Percentiles rank a stretch among this genome's conserved stretches.
These are phyloP conservation scores for Ganoderma lingzhi DNA, from an alignment of 1,284 basidiomycete genomes.

Conservation along the genomic window DNA sequence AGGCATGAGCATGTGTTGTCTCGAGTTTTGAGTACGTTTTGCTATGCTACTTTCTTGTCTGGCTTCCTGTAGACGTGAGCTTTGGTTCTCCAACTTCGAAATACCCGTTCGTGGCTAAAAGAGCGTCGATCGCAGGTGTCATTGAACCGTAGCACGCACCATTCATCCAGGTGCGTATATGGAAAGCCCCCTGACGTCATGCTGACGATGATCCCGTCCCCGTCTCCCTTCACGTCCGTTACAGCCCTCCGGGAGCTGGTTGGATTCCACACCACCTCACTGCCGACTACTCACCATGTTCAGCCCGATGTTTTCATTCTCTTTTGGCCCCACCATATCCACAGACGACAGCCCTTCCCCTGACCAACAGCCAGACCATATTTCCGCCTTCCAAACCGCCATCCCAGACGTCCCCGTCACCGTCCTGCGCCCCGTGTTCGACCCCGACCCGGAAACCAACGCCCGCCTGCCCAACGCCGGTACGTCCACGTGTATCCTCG, in stretches of 20 bases:
- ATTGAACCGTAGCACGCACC: no score
- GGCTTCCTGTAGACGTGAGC: no score
- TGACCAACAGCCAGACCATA: constrained; percentile 5
- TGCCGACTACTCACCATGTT: neutral
- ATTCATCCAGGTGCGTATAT: neutral
- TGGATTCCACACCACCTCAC: neutral
- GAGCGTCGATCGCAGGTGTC: no score
- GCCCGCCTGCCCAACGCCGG: constrained; percentile 31
- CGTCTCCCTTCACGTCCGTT: neutral
- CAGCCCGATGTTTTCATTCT: neutral
- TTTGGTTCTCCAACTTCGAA: no score
- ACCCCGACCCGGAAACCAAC: constrained; percentile 23
- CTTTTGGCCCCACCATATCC: neutral
- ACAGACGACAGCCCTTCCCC: constrained; percentile 1
- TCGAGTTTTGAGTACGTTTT: no score
- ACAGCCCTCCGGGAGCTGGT: neutral
- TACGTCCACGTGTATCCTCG: constrained; percentile 3
- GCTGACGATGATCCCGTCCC: neutral
- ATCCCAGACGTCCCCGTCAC: constrained; percentile 30
- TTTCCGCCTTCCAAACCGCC: constrained; percentile 22
- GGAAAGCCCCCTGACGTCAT: neutral
- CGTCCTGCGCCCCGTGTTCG: constrained; percentile 30
- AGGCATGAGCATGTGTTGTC: no score
- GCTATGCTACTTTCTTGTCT: no score
- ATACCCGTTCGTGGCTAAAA: neutral